Conservation (phyloP, 352 stramenopile genomes). For the Peronospora destructor region DNA sequence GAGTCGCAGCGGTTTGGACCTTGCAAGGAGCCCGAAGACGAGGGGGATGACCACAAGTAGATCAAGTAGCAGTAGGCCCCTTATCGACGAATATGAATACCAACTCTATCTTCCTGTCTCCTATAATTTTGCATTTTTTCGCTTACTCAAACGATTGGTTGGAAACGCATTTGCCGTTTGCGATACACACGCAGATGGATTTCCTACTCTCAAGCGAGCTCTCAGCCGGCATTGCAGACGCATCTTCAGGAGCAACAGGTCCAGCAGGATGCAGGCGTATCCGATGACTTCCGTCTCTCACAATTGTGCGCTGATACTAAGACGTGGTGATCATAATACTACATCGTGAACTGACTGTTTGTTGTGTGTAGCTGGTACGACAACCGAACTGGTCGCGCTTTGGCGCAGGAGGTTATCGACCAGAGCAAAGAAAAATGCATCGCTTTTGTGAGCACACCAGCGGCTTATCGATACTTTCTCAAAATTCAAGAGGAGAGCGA, state of each 20-base stretch:
- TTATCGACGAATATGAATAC: neutral
- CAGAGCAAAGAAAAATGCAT: slow-evolving; percentile 42
- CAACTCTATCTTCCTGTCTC: neutral
- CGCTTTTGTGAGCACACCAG: slow-evolving; percentile 49
- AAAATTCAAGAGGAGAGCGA: slow-evolving; percentile 33
- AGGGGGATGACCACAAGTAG: slow-evolving; percentile 10
- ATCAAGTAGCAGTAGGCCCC: slow-evolving; percentile 2
- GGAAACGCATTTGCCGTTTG: slow-evolving; percentile 9
- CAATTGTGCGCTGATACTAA: slow-evolving; percentile 33
- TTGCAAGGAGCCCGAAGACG: slow-evolving; percentile 24
- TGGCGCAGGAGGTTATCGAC: slow-evolving; percentile 45
- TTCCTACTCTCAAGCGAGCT: slow-evolving; percentile 40
- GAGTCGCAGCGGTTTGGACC: slow-evolving; percentile 35
- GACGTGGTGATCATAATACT: neutral
- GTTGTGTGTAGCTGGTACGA: slow-evolving; percentile 40
- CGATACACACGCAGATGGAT: slow-evolving; percentile 22
- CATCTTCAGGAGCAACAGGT: slow-evolving; percentile 39
- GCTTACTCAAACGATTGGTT: slow-evolving; percentile 17
- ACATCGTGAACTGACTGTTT: neutral
- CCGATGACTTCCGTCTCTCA: slow-evolving; percentile 50
- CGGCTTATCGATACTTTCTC: slow-evolving; percentile 40
- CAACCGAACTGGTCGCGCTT: slow-evolving; percentile 35
- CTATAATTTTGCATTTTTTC: too few relatives aligned
- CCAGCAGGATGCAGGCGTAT: slow-evolving; percentile 33
- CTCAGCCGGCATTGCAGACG: slow-evolving; percentile 38